Conservation (phyloP, 306 rosid genomes). For the Biancaea sappan region DNA sequence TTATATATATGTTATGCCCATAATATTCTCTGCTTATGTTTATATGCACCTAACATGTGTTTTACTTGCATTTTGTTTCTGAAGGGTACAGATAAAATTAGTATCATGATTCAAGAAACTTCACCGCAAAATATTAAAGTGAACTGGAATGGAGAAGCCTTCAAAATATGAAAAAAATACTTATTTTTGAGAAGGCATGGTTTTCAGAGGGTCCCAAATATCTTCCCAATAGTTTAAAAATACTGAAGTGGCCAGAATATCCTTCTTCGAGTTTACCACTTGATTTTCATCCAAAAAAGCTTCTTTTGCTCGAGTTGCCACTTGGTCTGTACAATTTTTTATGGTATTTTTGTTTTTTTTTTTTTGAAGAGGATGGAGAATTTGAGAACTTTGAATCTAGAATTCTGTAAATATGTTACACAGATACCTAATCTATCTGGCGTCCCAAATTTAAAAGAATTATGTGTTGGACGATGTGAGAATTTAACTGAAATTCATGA, state of each 20-base stretch:
- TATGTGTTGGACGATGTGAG: not conserved
- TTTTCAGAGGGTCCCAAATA: not conserved
- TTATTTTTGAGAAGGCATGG: not conserved
- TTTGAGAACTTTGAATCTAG: not conserved
- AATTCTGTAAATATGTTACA: not conserved
- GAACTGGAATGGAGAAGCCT: constrained; percentile 1
- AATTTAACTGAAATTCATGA: constrained; percentile 8
- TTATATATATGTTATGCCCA: no score
- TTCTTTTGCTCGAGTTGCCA: constrained; percentile 4
- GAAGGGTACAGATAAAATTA: constrained; percentile 12
- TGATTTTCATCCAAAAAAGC: not conserved
- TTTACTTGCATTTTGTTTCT: not conserved
- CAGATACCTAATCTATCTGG: constrained; percentile 18
- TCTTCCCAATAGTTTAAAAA: constrained; percentile 12
- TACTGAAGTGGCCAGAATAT: constrained; percentile 14
- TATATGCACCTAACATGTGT: no score
- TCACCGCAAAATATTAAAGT: not conserved
- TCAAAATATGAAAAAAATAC: constrained; percentile 14
- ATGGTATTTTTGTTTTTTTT: not conserved
- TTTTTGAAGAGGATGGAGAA: constrained; percentile 6
- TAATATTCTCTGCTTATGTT: no score
- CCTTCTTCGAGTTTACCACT: constrained; percentile 24
- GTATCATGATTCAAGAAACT: not conserved
- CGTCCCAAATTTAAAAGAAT: constrained; percentile 1
- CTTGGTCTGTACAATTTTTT: not conserved